Evolutionary conservation across 208 protist species (phyloP).

Genomic region (Acanthamoeba triangularis): DNA sequence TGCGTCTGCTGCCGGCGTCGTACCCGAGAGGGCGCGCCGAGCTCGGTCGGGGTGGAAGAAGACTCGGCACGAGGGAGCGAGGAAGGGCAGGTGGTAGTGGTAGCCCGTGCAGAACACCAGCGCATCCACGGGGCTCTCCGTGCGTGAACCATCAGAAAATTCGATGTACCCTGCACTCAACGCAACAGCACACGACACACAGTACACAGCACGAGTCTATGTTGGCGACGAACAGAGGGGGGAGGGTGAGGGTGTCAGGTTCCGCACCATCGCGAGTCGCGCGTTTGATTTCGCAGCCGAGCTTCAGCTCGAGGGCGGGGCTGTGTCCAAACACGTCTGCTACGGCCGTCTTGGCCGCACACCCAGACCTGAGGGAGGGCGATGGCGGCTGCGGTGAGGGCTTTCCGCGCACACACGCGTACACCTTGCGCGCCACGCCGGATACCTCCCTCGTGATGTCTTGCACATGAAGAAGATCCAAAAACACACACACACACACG

Average conservation of each 20-base stretch:
- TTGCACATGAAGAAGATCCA: not conserved
- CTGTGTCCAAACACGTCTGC: conserved; percentile 21
- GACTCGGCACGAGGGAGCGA: conserved; percentile 1
- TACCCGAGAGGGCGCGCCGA: not conserved
- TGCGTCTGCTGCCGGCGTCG: not conserved
- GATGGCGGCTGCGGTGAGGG: not conserved
- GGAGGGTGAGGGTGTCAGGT: not conserved
- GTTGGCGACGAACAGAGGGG: not conserved
- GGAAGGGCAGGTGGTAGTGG: conserved; percentile 31
- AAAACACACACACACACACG: not conserved
- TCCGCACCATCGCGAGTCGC: not conserved
- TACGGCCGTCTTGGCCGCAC: not conserved
- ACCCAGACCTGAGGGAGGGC: too few species aligned
- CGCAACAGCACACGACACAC: not conserved
- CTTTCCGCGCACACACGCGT: conserved; percentile 17
- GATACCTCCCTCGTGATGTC: conserved; percentile 57
- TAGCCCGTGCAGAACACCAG: conserved; percentile 69
- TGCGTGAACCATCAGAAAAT: not conserved
- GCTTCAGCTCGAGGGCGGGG: conserved; percentile 6
- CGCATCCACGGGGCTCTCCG: conserved; percentile 9
- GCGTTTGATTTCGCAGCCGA: not conserved
- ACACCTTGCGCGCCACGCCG: conserved; percentile 5
- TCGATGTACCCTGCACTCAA: not conserved
- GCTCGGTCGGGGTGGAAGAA: not conserved
- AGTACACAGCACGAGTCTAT: not conserved